Evolutionary conservation across 441 rosid species (phyloP), one percentile per base, ranked within the genome.

Genomic region (Erodium chrysanthum): DNA sequence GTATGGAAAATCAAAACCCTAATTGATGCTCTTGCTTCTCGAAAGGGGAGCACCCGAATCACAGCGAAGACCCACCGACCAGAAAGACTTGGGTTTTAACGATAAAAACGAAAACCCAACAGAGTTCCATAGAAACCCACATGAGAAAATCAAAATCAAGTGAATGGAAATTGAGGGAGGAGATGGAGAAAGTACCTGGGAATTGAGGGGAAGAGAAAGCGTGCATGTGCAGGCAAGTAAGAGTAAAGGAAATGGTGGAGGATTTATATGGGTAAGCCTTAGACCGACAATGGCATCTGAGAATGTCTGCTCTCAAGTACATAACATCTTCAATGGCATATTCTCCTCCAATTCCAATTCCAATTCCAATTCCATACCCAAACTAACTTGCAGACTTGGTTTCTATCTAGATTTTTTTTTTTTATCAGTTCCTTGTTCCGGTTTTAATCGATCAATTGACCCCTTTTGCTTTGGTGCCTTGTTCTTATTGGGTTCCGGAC

Each of bases 261-360:
- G 11, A 33, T 54, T 21, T 59, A 64, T 44, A 25, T 33, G 40
- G 4, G 62, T 17, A 64, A 71, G 7, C 9, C 40, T 33, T 33
- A 7, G 40, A 61, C 46, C 67, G 59, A 71, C 63, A 70, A 59
- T 68, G 80, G 77, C 74, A 77, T 79, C 82, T 77, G 15, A 46
- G 75, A 73, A 68, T 75, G 81, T 73, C 73, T 64, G 70, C 10
- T 58, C 63, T 44, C 46, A 63, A 31, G 7, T 5, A 56, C 23
- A 6, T 9, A 56, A 17, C 25, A 56, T 17, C 40, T 33, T 33
- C 40, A 33, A 33, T 33, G 40, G 40, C 40, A 33, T 33, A 33
- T 33, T 33, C 40, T 33, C 40, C 5, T 33, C 40, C 40, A 33
- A 33, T 33, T 33, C 40, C 40, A 29, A n/a, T n/a, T n/a, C n/a